phyloP scores from a whole-genome alignment of 2,329 filamentous ascomycete species.

The Penicillium sp. region DNA sequence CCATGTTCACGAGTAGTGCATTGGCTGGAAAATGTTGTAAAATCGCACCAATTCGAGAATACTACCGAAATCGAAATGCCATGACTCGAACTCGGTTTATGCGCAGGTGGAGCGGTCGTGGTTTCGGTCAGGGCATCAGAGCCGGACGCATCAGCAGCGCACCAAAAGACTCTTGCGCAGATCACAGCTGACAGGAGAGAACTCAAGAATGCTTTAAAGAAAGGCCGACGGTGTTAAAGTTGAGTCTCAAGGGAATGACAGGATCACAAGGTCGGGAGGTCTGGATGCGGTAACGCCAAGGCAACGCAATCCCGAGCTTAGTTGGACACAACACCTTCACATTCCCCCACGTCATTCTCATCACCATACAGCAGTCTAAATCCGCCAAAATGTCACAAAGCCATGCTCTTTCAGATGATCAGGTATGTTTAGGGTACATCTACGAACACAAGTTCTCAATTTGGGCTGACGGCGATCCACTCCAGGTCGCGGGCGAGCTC shows the following conservation, averaged over 20 bases:
- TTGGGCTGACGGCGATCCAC: slow-evolving; percentile 17
- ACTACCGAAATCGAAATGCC: slow-evolving; percentile 22
- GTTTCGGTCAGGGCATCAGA: background rate
- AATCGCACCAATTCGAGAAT: slow-evolving; percentile 5
- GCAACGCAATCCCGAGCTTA: slow-evolving; percentile 23
- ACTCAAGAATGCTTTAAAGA: background rate
- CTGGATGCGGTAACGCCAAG: slow-evolving; percentile 26
- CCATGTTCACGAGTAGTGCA: slow-evolving; percentile 57
- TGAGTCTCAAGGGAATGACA: slow-evolving; percentile 4
- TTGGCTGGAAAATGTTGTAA: slow-evolving; percentile 48
- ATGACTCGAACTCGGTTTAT: slow-evolving; percentile 13
- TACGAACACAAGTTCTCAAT: background rate
- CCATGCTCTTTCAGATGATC: slow-evolving; percentile 96
- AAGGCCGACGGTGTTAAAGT: background rate
- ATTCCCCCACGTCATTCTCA: slow-evolving; percentile 23
- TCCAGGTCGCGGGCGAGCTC: slow-evolving; percentile 91
- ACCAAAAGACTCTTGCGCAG: background rate
- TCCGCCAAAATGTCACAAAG: slow-evolving; percentile 78
- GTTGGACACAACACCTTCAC: slow-evolving; percentile 23
- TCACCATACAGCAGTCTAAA: slow-evolving; percentile 13
- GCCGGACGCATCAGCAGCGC: background rate
- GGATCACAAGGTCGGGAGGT: slow-evolving; percentile 12
- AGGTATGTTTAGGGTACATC: slow-evolving; percentile 59
- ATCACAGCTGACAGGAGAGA: background rate
- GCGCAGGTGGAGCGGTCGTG: background rate